Base-by-base conservation (phyloP, 164 flowering plant genomes). In the Vitis rotundifolia region DNA sequence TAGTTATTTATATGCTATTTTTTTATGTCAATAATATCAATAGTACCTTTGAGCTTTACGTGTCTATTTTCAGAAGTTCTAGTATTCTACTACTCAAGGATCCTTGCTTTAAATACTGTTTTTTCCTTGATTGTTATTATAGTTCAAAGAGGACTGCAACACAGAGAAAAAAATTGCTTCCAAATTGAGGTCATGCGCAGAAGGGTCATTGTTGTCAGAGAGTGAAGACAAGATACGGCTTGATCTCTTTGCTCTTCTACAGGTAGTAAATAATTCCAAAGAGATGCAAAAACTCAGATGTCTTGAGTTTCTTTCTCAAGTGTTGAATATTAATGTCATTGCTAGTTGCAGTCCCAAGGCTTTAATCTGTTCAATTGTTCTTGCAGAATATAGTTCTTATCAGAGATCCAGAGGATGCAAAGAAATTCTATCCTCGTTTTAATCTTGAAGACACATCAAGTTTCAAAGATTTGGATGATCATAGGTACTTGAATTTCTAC, bases 101-200 rank as follows among this genome's bases (percentile, higher is more conserved):
- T 37, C 44, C 44, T 37, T 37, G 44, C 49, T 69, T 51, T 57
- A 31, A 60, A n/a, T 28, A 57, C 59, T 59, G 18, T 47, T 53
- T 55, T 62, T 18, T 65, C 0, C 11, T 59, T 29, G 8, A 18
- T 67, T 59, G 47, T 66, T 58, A 9, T 74, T 75, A 50, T 63
- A 95, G 99, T 93, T 95, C 79, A 90, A 85, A 82, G 97, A 91
- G 71, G 97, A 95, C 47, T 88, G 97, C 84, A 83, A 89, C 83
- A 95, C 99, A 13, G 97, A 95, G 87, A 95, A 88, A 75, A 91
- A 88, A 75, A 80, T 90, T 68, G 91, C 83, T 59, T 73, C 89
- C 68, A 91, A 90, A 82, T 80, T 95, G 77, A 87, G 88, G 75
- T 76, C 85, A 47, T 73, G 69, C 75, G 67, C 80, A 48, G 92